phyloP scores from a whole-genome alignment of 768 basidiomycete species.

The Pulveroboletus sp. region DNA sequence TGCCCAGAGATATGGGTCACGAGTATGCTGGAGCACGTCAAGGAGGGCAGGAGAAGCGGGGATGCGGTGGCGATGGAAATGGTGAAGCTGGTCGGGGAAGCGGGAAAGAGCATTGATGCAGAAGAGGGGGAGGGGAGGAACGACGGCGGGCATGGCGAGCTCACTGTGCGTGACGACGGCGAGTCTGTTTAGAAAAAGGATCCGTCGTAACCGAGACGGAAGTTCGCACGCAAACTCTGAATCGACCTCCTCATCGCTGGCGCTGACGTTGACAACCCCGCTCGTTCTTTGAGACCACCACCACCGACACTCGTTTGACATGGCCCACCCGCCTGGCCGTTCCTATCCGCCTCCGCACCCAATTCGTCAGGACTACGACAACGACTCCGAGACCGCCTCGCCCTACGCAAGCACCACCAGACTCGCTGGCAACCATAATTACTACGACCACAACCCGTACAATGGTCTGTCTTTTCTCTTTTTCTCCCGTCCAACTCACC shows the following conservation, averaged over 20 bases:
- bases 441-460: conserved; percentile 26
- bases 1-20: conserved; percentile 62
- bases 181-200: not conserved
- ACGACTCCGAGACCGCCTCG: conserved; percentile 48
- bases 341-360: conserved; percentile 26
- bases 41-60: conserved; percentile 40
- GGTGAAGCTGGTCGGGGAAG: conserved; percentile 35
- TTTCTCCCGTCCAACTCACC: not conserved
- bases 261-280: conserved; percentile 16
- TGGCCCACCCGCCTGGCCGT: conserved; percentile 40
- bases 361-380: conserved; percentile 38
- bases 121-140: conserved; percentile 52
- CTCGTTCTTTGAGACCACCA: conserved; percentile 4
- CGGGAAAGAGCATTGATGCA: conserved; percentile 43
- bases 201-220: too few species aligned
- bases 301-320: conserved; percentile 25
- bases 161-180: too few species aligned
- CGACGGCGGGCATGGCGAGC: not conserved
- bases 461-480: conserved; percentile 11
- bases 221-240: conserved; percentile 17
- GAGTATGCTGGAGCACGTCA: conserved; percentile 27
- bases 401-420: conserved; percentile 57
- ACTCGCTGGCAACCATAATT: conserved; percentile 43
- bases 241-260: conserved; percentile 20
- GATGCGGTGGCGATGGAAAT: conserved; percentile 36